phyloP scores from a whole-genome alignment of 345 rosid species.

The Sapria himalayana region DNA sequence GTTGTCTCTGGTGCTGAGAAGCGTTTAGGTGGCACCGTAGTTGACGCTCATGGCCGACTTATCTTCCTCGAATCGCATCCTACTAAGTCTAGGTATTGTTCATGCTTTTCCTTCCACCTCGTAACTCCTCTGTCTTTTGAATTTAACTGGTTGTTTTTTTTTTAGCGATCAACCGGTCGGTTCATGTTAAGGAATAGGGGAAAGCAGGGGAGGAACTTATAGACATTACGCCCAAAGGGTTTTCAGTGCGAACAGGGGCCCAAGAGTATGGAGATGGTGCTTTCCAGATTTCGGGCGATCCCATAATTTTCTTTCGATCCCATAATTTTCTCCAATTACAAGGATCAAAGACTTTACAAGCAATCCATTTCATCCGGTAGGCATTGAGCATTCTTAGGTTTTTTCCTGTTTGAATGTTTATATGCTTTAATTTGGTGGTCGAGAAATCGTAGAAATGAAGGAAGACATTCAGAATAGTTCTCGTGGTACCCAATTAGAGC shows the following conservation, averaged over 20 bases:
- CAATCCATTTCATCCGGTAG: slow-evolving; percentile 28
- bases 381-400: no score
- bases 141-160: no score
- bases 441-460: no score
- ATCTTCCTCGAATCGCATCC: slow-evolving; percentile 86
- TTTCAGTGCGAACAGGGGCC: slow-evolving; percentile 49
- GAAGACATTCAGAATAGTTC: no score
- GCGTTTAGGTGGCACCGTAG: slow-evolving; percentile 52
- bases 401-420: no score
- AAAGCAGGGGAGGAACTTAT: slow-evolving; percentile 29
- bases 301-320: no score
- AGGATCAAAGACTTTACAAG: slow-evolving; percentile 72
- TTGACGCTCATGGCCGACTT: slow-evolving; percentile 51
- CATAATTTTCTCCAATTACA: slow-evolving; percentile 80
- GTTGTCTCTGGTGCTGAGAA: slow-evolving; percentile 68
- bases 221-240: slow-evolving; percentile 67
- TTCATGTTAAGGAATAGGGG: slow-evolving; percentile 41
- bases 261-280: slow-evolving; percentile 97
- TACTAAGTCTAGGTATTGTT: slow-evolving; percentile 57
- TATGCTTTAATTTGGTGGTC: no score
- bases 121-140: no score
- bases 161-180: slow-evolving; percentile 28
- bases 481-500: no score
- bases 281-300: slow-evolving; percentile 31
- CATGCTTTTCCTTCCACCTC: no score